Evolutionary conservation across 2,329 filamentous ascomycete species (phyloP), one percentile per base, ranked within the genome.

Genomic region (Fusarium heterosporum): DNA sequence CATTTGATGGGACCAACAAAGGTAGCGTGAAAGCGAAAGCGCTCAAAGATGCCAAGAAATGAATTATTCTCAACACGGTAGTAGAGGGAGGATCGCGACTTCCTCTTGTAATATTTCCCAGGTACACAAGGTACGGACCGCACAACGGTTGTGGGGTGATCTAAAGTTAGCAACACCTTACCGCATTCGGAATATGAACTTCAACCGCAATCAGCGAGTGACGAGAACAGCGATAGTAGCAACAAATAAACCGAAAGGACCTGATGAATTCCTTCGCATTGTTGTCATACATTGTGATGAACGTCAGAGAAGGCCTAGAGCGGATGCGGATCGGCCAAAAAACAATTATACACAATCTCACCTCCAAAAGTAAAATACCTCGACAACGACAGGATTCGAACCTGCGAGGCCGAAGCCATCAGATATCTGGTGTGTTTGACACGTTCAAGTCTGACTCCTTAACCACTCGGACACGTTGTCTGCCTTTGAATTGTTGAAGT

Each of bases 381-480:
- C 54, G 57, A 59, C 55, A 60, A 52, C 55, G 57, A 12, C 40
- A 53, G 10, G 40, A 25, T 61, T 60, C 46, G 57, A 61, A 61
- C 46, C 10, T 61, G 10, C 57, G 55, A 26, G 46, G 55, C 55
- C 57, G 46, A 60, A 60, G 57, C 57, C 57, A 61, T 8, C 10
- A 61, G 57, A 61, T 59, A 22, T 16, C 57, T 19, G 32, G 39
- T 8, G 9, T 26, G 22, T 26, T n/a, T 8, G 3, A 7, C 26
- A 29, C 30, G 2, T 61, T 61, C 57, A 61, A 59, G 57, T 61
- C 57, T 61, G 11, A 7, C 54, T 60, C 56, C 56, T n/a, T 60
- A 59, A 60, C 56, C 57, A 61, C 57, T 61, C 54, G 57, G 57
- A 61, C 57, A 61, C 57, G 45, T 52, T 60, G 45, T 53, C 57